Evolutionary conservation across 164 flowering plant genomes (phyloP).

Genomic region (Cinnamomum chago): DNA sequence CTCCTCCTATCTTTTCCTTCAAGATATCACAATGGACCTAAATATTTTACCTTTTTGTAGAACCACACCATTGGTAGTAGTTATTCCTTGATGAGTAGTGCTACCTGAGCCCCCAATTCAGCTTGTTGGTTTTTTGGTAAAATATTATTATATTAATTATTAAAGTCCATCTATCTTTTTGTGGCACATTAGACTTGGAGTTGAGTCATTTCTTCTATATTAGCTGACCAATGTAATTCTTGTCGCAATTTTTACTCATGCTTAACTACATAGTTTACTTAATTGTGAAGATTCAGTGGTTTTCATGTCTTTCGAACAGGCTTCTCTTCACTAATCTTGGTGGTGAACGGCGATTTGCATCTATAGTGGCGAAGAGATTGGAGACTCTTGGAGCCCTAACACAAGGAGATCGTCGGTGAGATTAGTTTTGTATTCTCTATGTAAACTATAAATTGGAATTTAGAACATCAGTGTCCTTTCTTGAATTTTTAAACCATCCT

Average conservation of each 20-base stretch:
- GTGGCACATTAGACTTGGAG: background rate
- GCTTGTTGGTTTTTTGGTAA: background rate
- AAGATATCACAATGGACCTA: no score
- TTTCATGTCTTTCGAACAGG: conserved; percentile 32
- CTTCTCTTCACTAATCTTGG: conserved; percentile 91
- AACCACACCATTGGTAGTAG: background rate
- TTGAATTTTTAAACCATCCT: background rate
- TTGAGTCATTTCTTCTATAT: background rate
- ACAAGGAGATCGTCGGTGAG: conserved; percentile 91
- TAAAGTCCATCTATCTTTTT: no score
- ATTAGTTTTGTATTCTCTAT: conserved; percentile 1
- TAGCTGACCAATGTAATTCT: background rate
- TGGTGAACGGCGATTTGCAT: conserved; percentile 98
- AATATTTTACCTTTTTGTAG: no score
- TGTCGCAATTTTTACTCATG: background rate
- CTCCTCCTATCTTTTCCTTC: no score
- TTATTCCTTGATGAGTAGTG: background rate
- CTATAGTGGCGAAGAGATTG: conserved; percentile 97
- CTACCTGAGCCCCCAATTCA: background rate
- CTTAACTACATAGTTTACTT: background rate
- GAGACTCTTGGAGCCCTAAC: conserved; percentile 96
- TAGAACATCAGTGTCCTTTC: background rate
- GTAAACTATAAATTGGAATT: background rate
- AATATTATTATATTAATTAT: no score
- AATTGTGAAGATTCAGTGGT: background rate